phyloP scores from a whole-genome alignment of 192 early-diverging fungal species.

The Coemansia sp. region DNA sequence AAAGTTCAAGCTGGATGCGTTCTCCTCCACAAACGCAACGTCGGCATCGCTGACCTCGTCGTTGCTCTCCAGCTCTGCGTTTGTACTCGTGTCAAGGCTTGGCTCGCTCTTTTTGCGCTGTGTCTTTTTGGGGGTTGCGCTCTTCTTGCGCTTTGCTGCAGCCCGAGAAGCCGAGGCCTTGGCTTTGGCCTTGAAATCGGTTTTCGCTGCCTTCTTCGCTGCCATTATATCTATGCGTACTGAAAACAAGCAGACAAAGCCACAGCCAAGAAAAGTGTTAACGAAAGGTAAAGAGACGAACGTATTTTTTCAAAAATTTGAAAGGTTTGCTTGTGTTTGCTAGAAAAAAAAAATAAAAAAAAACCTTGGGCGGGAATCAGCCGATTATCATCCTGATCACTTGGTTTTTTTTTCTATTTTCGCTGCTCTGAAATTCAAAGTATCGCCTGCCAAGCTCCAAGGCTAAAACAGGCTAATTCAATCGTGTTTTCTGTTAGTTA shows the following conservation, averaged over 20 bases:
- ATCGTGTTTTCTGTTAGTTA: too few relatives aligned
- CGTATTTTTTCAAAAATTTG: too few relatives aligned
- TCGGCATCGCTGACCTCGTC: slow-evolving; percentile 49
- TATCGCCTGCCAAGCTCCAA: too few relatives aligned
- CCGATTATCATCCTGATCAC: too few relatives aligned
- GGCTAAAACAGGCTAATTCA: too few relatives aligned
- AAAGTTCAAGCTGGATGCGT: slow-evolving; percentile 34
- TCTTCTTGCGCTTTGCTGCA: slow-evolving; percentile 6
- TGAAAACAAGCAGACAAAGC: neutral
- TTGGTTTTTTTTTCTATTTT: too few relatives aligned
- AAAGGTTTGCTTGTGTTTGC: too few relatives aligned
- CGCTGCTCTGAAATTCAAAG: too few relatives aligned
- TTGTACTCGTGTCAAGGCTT: neutral
- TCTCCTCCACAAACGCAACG: slow-evolving; percentile 43
- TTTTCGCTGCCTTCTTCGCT: slow-evolving; percentile 3
- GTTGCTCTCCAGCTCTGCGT: slow-evolving; percentile 14
- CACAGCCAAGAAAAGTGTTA: neutral
- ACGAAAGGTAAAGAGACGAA: too few relatives aligned
- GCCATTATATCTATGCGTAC: neutral
- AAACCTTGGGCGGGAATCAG: too few relatives aligned
- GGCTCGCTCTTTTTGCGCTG: neutral
- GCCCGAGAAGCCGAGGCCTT: neutral
- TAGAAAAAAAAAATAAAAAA: too few relatives aligned
- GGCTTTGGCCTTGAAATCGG: slow-evolving; percentile 7
- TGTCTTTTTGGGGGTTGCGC: neutral